Conservation (phyloP, 495 filamentous ascomycete species). For the Xylaria curta region DNA sequence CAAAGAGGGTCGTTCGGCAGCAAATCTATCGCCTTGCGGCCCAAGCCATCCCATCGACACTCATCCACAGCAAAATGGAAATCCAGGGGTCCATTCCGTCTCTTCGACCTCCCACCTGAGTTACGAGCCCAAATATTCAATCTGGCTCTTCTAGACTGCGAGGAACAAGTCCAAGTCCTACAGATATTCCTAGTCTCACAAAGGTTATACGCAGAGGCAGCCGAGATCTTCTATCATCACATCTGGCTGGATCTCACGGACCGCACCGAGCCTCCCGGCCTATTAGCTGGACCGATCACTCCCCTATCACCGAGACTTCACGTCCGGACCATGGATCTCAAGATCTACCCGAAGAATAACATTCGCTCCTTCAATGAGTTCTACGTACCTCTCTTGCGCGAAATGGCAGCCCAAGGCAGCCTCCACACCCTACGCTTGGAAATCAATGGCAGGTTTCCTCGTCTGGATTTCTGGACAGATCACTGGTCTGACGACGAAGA, state of each 20-base stretch:
- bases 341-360: constrained; percentile 30
- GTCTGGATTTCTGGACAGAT: constrained; percentile 33
- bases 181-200: constrained; percentile 33
- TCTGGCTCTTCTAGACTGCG: constrained; percentile 25
- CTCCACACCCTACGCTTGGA: constrained; percentile 32
- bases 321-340: constrained; percentile 32
- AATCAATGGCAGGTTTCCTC: constrained; percentile 30
- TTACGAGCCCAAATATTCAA: constrained; percentile 34
- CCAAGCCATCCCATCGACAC: constrained; percentile 16
- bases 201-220: constrained; percentile 34
- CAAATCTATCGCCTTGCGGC: constrained; percentile 33
- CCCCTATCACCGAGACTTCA: constrained; percentile 30
- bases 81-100: constrained; percentile 34
- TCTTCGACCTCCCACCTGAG: constrained; percentile 41
- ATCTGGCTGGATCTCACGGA: constrained; percentile 30
- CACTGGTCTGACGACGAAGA: constrained; percentile 21
- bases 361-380: constrained; percentile 27
- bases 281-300: constrained; percentile 29
- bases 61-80: constrained; percentile 15
- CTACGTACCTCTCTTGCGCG: constrained; percentile 27
- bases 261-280: constrained; percentile 22
- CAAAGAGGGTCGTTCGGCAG: constrained; percentile 30
- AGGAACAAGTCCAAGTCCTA: constrained; percentile 26
- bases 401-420: constrained; percentile 33
- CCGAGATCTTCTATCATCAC: constrained; percentile 38